phyloP scores from a whole-genome alignment of 2,329 filamentous ascomycete species.

The Ophiostoma sp. region DNA sequence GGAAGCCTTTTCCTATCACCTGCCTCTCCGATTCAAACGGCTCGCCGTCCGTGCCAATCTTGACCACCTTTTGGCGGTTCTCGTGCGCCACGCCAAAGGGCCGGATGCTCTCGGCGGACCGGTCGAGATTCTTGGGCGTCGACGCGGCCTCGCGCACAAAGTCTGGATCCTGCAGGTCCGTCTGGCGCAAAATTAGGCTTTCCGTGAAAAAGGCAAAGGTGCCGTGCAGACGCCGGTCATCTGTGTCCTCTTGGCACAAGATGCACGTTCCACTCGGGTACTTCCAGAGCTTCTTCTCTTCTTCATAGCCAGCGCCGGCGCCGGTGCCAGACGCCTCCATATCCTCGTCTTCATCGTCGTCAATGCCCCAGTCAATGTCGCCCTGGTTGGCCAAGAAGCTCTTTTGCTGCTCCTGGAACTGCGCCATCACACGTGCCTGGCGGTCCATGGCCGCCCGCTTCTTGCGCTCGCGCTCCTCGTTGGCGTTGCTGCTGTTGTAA shows the following conservation, averaged over 20 bases:
- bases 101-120: constrained; percentile 76
- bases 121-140: constrained; percentile 79
- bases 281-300: constrained; percentile 72
- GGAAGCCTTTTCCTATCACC: constrained; percentile 86
- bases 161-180: constrained; percentile 76
- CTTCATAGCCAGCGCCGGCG: constrained; percentile 55
- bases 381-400: constrained; percentile 88
- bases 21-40: constrained; percentile 74
- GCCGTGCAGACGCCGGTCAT: constrained; percentile 84
- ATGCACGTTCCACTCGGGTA: constrained; percentile 94
- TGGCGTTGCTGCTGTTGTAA: constrained; percentile 55
- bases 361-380: constrained; percentile 84
- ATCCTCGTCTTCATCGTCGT: constrained; percentile 66
- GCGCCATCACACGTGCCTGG: constrained; percentile 93
- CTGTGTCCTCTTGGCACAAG: constrained; percentile 92
- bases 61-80: constrained; percentile 75
- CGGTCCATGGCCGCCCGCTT: constrained; percentile 88
- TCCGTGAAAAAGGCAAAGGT: constrained; percentile 89
- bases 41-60: constrained; percentile 71
- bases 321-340: neutral
- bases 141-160: constrained; percentile 80
- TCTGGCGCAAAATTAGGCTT: constrained; percentile 83
- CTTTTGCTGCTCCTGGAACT: constrained; percentile 97
- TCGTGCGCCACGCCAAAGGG: constrained; percentile 90
- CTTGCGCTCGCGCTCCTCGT: constrained; percentile 76